Conservation (phyloP, 2,329 filamentous ascomycete species). For the Dothistroma pini region DNA sequence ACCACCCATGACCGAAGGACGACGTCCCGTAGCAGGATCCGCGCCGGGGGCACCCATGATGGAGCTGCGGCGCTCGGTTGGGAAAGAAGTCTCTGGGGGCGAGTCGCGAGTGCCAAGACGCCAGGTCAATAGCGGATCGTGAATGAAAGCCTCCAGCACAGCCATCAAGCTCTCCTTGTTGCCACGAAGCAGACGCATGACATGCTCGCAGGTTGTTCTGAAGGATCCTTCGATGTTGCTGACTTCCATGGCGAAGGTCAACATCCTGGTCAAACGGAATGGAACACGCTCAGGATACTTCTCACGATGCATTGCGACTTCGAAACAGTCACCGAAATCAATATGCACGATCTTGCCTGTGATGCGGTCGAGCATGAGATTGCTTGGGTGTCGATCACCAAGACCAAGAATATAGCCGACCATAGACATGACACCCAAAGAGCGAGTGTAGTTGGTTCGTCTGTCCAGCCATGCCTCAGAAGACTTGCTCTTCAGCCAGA, state of each 20-base stretch:
- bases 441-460: constrained; percentile 97
- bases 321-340: constrained; percentile 99
- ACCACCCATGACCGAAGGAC: constrained; percentile 32
- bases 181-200: constrained; percentile 92
- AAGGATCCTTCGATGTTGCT: constrained; percentile 99
- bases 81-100: constrained; percentile 57
- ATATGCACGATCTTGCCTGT: constrained; percentile 98
- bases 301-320: constrained; percentile 98
- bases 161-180: constrained; percentile 99
- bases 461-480: constrained; percentile 97
- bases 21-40: constrained; percentile 26
- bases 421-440: constrained; percentile 99
- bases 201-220: constrained; percentile 95
- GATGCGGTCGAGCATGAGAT: constrained; percentile 92
- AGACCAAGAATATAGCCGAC: constrained; percentile 98
- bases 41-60: constrained; percentile 50
- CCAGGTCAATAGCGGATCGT: constrained; percentile 98
- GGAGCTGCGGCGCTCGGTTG: constrained; percentile 57
- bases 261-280: constrained; percentile 96
- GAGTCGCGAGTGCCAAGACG: constrained; percentile 66
- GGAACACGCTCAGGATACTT: constrained; percentile 98
- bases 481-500: constrained; percentile 98
- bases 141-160: constrained; percentile 97
- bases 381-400: constrained; percentile 94
- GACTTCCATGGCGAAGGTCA: constrained; percentile 99